Evolutionary conservation across 805 yeast genomes (phyloP), one percentile per base, ranked within the genome.

Genomic region (Candida tibetensis): DNA sequence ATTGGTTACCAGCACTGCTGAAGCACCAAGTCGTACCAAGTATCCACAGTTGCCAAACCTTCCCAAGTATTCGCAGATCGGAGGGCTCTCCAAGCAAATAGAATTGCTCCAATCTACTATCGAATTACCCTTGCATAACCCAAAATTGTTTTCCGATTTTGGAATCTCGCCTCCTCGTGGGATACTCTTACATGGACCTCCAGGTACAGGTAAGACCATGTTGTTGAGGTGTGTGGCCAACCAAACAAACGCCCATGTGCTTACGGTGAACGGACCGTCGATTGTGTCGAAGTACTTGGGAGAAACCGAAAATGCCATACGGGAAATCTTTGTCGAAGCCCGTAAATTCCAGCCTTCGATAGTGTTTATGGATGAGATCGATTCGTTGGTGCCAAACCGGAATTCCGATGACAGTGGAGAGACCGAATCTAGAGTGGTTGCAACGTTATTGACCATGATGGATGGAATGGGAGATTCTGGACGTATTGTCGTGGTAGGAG

Each of bases 191-290:
- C 95, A 91, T 63, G 99, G 99, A 0, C 95, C 97, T 2, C 93
- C 98, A 2, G 99, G 99, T 3, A 91, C 97, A 0, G 99, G 99
- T 36, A 91, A 91, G 58, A 85, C 97, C 1, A 78, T 90, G 87
- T 71, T 93, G 5, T 68, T 93, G 26, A 74, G 85, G 38, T 83
- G 95, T 18, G 80, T 91, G 7, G 95, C 96, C 0, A 72, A 79
- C 45, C 91, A 84, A 41, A 68, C 76, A 1, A 74, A 82, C 44
- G 95, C 95, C 0, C 99, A 91, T 59, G 80, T 91, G 0, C 69
- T 93, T 31, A 81, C 85, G 2, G 82, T 93, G 17, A 85, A 85
- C 56, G 96, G 97, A 0, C 95, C 97, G 1, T 81, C 95, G 1
- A 85, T 93, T 36, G 91, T 90, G 2, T 86, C 96, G 5, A 90